These are phyloP conservation scores for Coemansia sp. DNA, from an alignment of 192 early-diverging fungal genomes.

Conservation along the genomic window DNA sequence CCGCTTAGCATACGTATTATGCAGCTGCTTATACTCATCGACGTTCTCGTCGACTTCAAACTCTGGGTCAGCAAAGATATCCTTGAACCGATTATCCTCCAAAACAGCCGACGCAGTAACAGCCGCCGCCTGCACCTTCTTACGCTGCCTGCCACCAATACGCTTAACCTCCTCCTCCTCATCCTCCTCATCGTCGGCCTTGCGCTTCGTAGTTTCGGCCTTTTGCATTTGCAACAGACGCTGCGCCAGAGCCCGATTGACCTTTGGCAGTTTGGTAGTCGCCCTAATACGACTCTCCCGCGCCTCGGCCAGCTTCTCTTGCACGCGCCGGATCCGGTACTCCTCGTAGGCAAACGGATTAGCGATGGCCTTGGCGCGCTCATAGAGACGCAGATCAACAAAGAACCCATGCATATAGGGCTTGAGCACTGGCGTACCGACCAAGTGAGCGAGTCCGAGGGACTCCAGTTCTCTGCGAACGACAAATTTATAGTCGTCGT, in stretches of 20 bases:
- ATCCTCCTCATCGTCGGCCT: slow-evolving; percentile 16
- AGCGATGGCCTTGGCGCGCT: slow-evolving; percentile 92
- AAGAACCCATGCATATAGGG: slow-evolving; percentile 99
- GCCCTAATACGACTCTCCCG: slow-evolving; percentile 85
- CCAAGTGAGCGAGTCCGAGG: slow-evolving; percentile 86
- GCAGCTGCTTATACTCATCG: slow-evolving; percentile 72
- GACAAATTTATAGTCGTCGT: slow-evolving; percentile 99
- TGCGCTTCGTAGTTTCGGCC: slow-evolving; percentile 39
- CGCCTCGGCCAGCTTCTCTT: slow-evolving; percentile 82
- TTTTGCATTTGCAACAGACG: slow-evolving; percentile 58
- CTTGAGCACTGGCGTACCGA: slow-evolving; percentile 89
- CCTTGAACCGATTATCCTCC: slow-evolving; percentile 82
- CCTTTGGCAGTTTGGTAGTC: slow-evolving; percentile 83
- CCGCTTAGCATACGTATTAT: slow-evolving; percentile 16
- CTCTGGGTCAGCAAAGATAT: slow-evolving; percentile 86
- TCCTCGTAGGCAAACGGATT: slow-evolving; percentile 97
- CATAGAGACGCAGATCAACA: slow-evolving; percentile 90
- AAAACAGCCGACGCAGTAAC: slow-evolving; percentile 60
- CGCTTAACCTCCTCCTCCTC: slow-evolving; percentile 36
- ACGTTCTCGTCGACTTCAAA: slow-evolving; percentile 85
- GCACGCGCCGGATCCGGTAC: slow-evolving; percentile 74
- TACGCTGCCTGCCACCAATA: slow-evolving; percentile 53
- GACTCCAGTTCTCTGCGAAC: slow-evolving; percentile 81
- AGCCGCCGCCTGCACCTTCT: slow-evolving; percentile 48
- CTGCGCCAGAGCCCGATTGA: slow-evolving; percentile 85